Conservation (phyloP, 2,329 filamentous ascomycete genomes). For the Ustulina deusta region DNA sequence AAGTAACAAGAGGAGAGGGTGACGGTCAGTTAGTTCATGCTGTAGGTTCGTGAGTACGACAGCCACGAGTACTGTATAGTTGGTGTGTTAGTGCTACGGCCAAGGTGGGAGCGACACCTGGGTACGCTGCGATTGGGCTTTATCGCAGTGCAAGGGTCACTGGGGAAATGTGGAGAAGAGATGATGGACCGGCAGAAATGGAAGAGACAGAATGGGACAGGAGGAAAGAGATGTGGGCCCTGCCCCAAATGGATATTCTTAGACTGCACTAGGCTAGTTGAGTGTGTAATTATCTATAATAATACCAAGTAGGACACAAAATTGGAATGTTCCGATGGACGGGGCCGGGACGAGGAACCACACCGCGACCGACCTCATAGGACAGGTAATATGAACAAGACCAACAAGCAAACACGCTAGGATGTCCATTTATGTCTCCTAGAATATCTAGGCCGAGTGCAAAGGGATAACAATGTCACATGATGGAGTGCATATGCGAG, state of each 20-base stretch:
- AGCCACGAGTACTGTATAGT: not conserved
- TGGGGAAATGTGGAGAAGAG: conserved; percentile 10
- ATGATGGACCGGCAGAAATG: not conserved
- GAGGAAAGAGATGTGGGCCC: not conserved
- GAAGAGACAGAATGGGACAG: not conserved
- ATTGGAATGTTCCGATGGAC: not conserved
- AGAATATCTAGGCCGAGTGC: not conserved
- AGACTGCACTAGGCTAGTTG: too few species aligned
- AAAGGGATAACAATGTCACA: conserved; percentile 27
- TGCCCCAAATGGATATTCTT: not conserved
- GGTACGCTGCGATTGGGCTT: not conserved
- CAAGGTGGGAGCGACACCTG: not conserved
- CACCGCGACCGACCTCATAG: conserved; percentile 2
- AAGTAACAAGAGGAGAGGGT: not conserved
- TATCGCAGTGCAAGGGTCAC: not conserved
- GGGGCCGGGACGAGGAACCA: not conserved
- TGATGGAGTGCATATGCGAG: conserved; percentile 39
- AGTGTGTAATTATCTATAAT: conserved; percentile 3
- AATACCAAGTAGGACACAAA: too few species aligned
- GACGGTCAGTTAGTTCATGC: not conserved
- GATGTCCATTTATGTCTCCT: not conserved
- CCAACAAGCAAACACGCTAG: not conserved
- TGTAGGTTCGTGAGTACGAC: not conserved
- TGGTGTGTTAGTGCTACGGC: not conserved
- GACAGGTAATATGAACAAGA: not conserved